Conservation (phyloP, 164 flowering plant genomes). For the Stephania cephalantha region DNA sequence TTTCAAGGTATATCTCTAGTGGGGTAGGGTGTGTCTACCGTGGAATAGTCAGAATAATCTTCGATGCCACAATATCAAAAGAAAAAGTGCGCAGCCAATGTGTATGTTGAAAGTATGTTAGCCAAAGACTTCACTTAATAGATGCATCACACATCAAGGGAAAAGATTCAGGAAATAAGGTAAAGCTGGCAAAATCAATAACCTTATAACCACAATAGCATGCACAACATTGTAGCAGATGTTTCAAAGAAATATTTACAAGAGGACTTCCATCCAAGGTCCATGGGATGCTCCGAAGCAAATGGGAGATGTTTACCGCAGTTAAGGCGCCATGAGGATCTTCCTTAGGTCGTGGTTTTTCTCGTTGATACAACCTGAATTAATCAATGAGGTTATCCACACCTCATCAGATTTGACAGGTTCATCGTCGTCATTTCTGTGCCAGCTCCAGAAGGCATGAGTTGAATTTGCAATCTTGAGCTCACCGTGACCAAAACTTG, state of each 20-base stretch:
- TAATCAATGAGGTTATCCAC: slow-evolving; percentile 68
- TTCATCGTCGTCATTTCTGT: slow-evolving; percentile 90
- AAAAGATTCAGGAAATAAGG: background rate
- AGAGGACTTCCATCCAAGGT: background rate
- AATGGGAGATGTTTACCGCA: background rate
- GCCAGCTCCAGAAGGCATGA: slow-evolving; percentile 94
- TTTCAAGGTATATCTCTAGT: no score
- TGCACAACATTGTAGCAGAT: background rate
- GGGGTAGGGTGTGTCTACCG: no score
- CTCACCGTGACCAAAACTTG: slow-evolving; percentile 98
- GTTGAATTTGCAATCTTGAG: slow-evolving; percentile 64
- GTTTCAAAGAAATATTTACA: background rate
- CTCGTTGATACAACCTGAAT: slow-evolving; percentile 48
- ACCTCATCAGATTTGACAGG: slow-evolving; percentile 66
- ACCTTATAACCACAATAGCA: background rate
- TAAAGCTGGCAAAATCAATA: background rate
- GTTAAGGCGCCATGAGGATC: slow-evolving; percentile 42
- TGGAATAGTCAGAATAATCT: no score
- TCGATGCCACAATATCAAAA: no score
- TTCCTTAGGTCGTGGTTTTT: slow-evolving; percentile 36
- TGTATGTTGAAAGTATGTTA: no score
- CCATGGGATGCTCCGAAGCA: background rate
- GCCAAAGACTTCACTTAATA: no score
- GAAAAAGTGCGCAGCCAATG: no score
- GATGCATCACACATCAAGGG: background rate